These are phyloP conservation scores for Colletotrichum eremochloae DNA, from an alignment of 2,329 filamentous ascomycete species.

Conservation along the genomic window DNA sequence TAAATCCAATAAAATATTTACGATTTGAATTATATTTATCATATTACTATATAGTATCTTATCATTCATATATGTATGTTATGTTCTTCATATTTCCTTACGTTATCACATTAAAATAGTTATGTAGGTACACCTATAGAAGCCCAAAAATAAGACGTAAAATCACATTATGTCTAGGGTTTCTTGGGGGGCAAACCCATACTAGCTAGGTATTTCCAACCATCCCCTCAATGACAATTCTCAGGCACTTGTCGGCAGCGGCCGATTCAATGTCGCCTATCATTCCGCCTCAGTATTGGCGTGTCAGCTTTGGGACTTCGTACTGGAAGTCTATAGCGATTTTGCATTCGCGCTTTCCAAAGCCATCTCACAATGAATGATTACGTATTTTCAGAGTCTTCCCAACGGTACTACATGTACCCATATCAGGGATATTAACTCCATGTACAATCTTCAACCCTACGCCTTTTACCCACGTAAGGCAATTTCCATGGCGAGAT, in stretches of 20 bases:
- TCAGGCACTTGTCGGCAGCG: background rate
- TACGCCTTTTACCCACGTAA: background rate
- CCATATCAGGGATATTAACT: background rate
- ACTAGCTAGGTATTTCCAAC: too few relatives aligned
- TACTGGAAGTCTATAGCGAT: background rate
- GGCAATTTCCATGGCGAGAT: background rate
- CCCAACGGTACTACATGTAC: background rate
- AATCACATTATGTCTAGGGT: too few relatives aligned
- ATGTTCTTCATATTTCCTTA: too few relatives aligned
- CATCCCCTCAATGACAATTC: too few relatives aligned
- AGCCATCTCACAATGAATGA: background rate
- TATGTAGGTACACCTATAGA: too few relatives aligned
- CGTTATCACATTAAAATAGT: too few relatives aligned
- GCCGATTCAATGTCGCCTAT: background rate
- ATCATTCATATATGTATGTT: too few relatives aligned
- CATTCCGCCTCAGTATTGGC: background rate
- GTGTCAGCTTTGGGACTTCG: background rate
- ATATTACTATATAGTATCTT: too few relatives aligned
- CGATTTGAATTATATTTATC: too few relatives aligned
- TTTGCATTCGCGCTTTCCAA: background rate
- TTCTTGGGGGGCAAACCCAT: too few relatives aligned
- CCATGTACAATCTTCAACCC: background rate
- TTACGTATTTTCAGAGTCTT: background rate
- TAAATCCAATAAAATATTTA: too few relatives aligned
- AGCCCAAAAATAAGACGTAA: too few relatives aligned